Evolutionary conservation across 768 basidiomycete genomes (phyloP).

Genomic region (Gymnopilus junonius): DNA sequence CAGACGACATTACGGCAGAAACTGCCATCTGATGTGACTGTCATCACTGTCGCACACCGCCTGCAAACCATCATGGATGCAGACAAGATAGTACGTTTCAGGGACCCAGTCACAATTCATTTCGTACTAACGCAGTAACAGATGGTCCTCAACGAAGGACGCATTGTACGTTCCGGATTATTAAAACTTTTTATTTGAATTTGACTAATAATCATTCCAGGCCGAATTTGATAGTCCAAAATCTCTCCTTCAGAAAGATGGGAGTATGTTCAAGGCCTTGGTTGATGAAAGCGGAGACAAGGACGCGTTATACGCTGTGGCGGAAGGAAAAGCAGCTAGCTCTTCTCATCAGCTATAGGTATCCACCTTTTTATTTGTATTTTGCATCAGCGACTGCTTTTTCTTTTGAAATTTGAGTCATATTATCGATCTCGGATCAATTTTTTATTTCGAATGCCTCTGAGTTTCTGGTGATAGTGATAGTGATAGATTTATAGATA

Average conservation of each 20-base stretch:
- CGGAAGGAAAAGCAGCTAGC: background rate
- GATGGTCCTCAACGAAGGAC: background rate
- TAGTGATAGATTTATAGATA: too few relatives aligned
- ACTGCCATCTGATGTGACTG: background rate
- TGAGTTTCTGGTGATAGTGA: too few relatives aligned
- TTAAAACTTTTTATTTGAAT: background rate
- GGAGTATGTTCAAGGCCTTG: conserved; percentile 8
- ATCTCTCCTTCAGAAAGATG: background rate
- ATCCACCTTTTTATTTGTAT: background rate
- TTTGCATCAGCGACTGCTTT: too few relatives aligned
- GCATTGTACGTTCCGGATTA: background rate
- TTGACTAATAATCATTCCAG: background rate
- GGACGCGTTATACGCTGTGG: conserved; percentile 1
- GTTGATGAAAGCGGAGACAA: conserved; percentile 11
- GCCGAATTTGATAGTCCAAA: conserved; percentile 7
- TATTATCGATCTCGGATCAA: too few relatives aligned
- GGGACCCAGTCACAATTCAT: background rate
- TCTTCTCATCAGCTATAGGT: background rate
- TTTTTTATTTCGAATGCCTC: too few relatives aligned
- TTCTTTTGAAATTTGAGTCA: too few relatives aligned
- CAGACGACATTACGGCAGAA: background rate
- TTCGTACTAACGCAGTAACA: background rate
- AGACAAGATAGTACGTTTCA: background rate
- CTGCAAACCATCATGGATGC: conserved; percentile 2
- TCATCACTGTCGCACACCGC: conserved; percentile 1